A percentile compares a stretch with the other conserved stretches of the same genome.
Evolutionary conservation across 768 basidiomycete genomes (phyloP).

Genomic region (Auriscalpium orientale): DNA sequence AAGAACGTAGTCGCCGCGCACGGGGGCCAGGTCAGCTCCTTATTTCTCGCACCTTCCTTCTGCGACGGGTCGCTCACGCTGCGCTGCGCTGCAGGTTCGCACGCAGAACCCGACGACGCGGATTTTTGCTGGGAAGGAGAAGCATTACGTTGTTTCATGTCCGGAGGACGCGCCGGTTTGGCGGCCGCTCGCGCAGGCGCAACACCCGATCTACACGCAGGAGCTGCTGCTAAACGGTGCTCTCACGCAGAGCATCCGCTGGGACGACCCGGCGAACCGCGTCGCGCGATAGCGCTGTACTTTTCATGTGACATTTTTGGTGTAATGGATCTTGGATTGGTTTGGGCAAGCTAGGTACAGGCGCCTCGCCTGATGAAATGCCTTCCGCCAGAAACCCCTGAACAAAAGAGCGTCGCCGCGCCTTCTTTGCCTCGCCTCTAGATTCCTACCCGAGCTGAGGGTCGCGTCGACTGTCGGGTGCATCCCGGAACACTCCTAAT

Average conservation of each 20-base stretch:
- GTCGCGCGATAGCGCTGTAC: too few relatives aligned
- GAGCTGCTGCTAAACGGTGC: slow-evolving; percentile 62
- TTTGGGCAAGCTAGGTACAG: too few relatives aligned
- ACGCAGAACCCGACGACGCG: slow-evolving; percentile 47
- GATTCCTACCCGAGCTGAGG: too few relatives aligned
- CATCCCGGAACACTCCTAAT: too few relatives aligned
- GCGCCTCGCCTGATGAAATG: too few relatives aligned
- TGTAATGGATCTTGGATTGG: too few relatives aligned
- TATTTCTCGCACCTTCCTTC: too few relatives aligned
- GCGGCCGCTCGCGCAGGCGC: slow-evolving; percentile 46
- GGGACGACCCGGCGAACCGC: slow-evolving; percentile 33
- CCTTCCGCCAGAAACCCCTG: too few relatives aligned
- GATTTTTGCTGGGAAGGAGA: slow-evolving; percentile 38
- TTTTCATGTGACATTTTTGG: too few relatives aligned
- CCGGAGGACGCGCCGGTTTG: slow-evolving; percentile 58
- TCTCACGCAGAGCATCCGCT: slow-evolving; percentile 60
- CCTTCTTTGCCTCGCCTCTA: too few relatives aligned
- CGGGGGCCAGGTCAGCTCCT: slow-evolving; percentile 54
- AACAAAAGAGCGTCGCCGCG: too few relatives aligned
- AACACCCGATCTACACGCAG: slow-evolving; percentile 54
- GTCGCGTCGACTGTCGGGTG: too few relatives aligned
- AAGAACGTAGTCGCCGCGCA: slow-evolving; percentile 61
- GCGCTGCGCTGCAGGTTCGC: slow-evolving; percentile 28
- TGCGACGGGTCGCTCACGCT: neutral
- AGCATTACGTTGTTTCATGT: slow-evolving; percentile 61